phyloP scores from a whole-genome alignment of 2,329 filamentous ascomycete genomes.

The Sarocladium oryzae region DNA sequence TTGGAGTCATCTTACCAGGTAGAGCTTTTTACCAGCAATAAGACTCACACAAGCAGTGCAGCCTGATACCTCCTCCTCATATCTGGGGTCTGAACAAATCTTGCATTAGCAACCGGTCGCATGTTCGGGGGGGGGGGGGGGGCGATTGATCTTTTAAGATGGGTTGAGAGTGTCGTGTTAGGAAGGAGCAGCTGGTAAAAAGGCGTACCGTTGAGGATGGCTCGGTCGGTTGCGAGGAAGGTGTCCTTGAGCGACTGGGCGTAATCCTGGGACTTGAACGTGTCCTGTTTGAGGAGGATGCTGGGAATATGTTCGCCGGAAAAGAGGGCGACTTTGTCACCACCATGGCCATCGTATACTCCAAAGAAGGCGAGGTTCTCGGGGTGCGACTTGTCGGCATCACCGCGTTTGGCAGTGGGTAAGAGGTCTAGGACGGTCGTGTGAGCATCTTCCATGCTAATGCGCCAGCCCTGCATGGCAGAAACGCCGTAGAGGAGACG shows the following conservation, averaged over 20 bases:
- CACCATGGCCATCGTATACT: slow-evolving; percentile 95
- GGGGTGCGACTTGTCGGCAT: slow-evolving; percentile 54
- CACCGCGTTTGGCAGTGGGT: slow-evolving; percentile 39
- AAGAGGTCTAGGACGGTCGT: slow-evolving; percentile 83
- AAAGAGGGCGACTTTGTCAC: slow-evolving; percentile 92
- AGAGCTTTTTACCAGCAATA: slow-evolving; percentile 87
- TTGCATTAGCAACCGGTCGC: neutral
- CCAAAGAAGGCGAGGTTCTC: slow-evolving; percentile 90
- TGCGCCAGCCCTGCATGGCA: slow-evolving; percentile 99
- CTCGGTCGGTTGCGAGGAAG: slow-evolving; percentile 90
- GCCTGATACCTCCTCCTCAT: slow-evolving; percentile 95
- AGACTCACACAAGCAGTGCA: slow-evolving; percentile 92
- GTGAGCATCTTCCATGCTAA: slow-evolving; percentile 99
- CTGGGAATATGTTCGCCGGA: slow-evolving; percentile 88
- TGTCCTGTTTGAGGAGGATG: slow-evolving; percentile 90
- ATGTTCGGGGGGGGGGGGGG: too few relatives aligned
- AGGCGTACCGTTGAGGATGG: slow-evolving; percentile 83
- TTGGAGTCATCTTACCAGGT: slow-evolving; percentile 63
- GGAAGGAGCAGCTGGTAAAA: too few relatives aligned
- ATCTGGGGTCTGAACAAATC: slow-evolving; percentile 69
- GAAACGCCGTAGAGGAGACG: slow-evolving; percentile 89
- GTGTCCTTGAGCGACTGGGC: slow-evolving; percentile 96
- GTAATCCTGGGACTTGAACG: slow-evolving; percentile 85
- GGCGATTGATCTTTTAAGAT: too few relatives aligned
- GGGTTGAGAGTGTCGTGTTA: too few relatives aligned